phyloP scores from a whole-genome alignment of 2,329 filamentous ascomycete genomes.

The Elsinoe perseae region DNA sequence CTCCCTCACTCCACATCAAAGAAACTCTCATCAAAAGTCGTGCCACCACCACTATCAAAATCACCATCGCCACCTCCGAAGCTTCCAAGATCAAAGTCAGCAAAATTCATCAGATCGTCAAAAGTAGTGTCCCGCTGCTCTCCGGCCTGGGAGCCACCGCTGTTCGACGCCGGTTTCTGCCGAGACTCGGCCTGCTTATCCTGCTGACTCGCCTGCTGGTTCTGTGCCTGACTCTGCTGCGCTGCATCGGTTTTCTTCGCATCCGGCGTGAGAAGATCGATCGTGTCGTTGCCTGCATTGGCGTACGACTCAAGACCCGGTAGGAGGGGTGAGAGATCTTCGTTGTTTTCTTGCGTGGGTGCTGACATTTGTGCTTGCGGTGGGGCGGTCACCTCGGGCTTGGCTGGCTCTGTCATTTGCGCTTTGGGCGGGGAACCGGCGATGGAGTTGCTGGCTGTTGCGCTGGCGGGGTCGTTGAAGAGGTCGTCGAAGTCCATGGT shows the following conservation, averaged over 20 bases:
- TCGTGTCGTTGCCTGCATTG: conserved; percentile 23
- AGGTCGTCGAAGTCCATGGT: conserved; percentile 30
- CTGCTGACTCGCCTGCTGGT: conserved; percentile 13
- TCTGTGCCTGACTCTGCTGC: conserved; percentile 10
- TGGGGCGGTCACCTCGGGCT: not conserved
- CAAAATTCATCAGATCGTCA: conserved; percentile 32
- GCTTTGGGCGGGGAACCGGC: conserved; percentile 16
- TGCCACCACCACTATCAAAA: conserved; percentile 29
- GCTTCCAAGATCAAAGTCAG: conserved; percentile 26
- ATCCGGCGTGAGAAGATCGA: conserved; percentile 20
- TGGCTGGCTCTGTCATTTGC: conserved; percentile 4
- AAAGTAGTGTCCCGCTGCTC: conserved; percentile 24
- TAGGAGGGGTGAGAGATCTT: conserved; percentile 31
- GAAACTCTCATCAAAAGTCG: conserved; percentile 24
- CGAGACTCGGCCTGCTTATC: not conserved
- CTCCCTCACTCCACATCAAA: conserved; percentile 26
- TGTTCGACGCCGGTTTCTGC: not conserved
- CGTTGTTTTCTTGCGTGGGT: conserved; percentile 22
- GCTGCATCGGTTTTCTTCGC: not conserved
- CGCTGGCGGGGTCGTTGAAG: conserved; percentile 27
- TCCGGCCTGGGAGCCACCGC: conserved; percentile 12
- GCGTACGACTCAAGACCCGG: conserved; percentile 38
- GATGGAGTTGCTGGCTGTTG: conserved; percentile 21
- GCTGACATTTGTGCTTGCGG: conserved; percentile 18
- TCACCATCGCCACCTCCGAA: conserved; percentile 24